Evolutionary conservation across 139 green algal species (phyloP).

Genomic region (Yamagishiella unicocca): DNA sequence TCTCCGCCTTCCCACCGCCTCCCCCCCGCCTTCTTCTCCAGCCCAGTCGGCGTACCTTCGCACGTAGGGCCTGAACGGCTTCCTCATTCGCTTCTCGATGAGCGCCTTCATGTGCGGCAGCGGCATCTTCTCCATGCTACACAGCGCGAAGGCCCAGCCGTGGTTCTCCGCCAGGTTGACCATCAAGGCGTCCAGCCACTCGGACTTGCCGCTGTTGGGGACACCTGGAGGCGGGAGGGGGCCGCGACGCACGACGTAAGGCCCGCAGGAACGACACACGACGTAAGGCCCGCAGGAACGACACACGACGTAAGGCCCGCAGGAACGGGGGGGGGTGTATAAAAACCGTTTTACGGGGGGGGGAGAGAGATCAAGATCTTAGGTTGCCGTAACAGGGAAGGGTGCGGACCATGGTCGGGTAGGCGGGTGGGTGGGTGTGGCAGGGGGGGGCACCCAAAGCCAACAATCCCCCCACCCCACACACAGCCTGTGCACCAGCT

Average conservation of each 20-base stretch:
- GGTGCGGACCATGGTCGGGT: too few species aligned
- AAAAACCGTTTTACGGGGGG: too few species aligned
- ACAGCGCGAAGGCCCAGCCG: conserved; percentile 93
- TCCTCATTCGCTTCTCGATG: conserved; percentile 88
- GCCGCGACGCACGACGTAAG: background rate
- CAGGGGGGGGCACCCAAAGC: too few species aligned
- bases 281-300: too few species aligned
- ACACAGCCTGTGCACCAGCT: too few species aligned
- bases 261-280: too few species aligned
- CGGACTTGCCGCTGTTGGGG: conserved; percentile 96
- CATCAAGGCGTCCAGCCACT: conserved; percentile 97
- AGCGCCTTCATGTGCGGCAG: conserved; percentile 89
- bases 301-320: too few species aligned
- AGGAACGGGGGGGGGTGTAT: too few species aligned
- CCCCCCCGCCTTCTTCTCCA: background rate
- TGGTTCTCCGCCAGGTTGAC: conserved; percentile 86
- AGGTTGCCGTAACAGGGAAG: too few species aligned
- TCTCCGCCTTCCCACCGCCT: background rate
- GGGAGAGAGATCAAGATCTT: too few species aligned
- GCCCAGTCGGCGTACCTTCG: background rate
- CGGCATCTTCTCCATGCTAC: conserved; percentile 90
- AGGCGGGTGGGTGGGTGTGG: too few species aligned
- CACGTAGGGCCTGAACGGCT: conserved; percentile 78
- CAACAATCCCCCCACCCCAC: too few species aligned
- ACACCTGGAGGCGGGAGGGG: conserved; percentile 64